Conservation (phyloP, 2,329 filamentous ascomycete genomes). For the Aphanoascus verrucosus region DNA sequence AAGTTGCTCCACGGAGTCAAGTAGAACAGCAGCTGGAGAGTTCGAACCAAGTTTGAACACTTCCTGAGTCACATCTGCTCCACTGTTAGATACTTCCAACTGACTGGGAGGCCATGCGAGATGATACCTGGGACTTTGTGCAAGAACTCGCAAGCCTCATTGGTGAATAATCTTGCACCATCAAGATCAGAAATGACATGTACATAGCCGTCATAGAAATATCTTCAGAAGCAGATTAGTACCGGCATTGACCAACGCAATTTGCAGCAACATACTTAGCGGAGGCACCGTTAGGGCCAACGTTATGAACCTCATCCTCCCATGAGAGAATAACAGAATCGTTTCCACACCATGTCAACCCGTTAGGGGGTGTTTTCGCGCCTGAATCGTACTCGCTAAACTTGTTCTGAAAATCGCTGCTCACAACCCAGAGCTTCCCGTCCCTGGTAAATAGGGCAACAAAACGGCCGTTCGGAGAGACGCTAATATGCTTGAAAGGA, state of each 20-base stretch:
- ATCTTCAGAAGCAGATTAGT: constrained; percentile 37
- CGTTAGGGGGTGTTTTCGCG: constrained; percentile 72
- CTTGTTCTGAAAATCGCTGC: constrained; percentile 86
- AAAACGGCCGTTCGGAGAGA: constrained; percentile 83
- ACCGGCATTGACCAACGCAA: background rate
- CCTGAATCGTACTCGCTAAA: constrained; percentile 85
- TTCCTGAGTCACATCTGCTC: constrained; percentile 61
- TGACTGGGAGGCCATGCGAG: background rate
- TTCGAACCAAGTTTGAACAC: constrained; percentile 83
- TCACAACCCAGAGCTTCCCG: constrained; percentile 83
- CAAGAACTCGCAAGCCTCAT: constrained; percentile 93
- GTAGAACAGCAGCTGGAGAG: constrained; percentile 78
- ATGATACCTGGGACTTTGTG: constrained; percentile 65
- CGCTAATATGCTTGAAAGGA: constrained; percentile 78
- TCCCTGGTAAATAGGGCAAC: constrained; percentile 77
- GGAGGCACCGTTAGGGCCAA: constrained; percentile 71
- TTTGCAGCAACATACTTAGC: constrained; percentile 39
- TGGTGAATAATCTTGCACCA: constrained; percentile 80
- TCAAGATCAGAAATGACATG: constrained; percentile 82
- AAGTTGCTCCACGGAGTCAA: constrained; percentile 84
- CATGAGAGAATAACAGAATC: constrained; percentile 88
- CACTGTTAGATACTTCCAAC: constrained; percentile 7
- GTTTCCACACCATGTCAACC: constrained; percentile 92
- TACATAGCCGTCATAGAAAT: constrained; percentile 83
- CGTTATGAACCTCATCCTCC: constrained; percentile 94